Conservation (phyloP, 108 stramenopile species). For the Bacterosira constricta region DNA sequence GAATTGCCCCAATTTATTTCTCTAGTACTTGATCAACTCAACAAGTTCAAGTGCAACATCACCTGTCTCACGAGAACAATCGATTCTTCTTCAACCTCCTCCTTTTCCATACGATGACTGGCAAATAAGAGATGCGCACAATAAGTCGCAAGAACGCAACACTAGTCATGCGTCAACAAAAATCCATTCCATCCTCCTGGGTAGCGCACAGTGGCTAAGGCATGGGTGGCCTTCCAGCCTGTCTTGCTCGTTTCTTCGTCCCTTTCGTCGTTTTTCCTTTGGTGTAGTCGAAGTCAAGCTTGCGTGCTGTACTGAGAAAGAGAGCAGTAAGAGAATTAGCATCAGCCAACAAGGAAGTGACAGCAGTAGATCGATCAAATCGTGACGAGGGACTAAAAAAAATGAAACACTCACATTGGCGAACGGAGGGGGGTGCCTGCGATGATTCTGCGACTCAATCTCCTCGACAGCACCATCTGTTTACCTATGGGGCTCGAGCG, state of each 20-base stretch:
- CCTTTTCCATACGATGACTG: too few relatives aligned
- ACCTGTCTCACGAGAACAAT: too few relatives aligned
- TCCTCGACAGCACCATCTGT: not conserved
- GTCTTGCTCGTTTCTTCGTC: not conserved
- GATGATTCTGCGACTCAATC: not conserved
- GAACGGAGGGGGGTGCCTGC: constrained; percentile 1
- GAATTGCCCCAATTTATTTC: too few relatives aligned
- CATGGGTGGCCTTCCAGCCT: too few relatives aligned
- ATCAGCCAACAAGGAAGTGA: not conserved
- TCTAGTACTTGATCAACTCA: too few relatives aligned
- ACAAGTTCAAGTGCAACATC: too few relatives aligned
- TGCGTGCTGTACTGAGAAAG: not conserved
- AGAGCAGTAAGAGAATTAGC: not conserved
- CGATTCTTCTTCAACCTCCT: too few relatives aligned
- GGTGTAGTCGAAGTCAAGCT: constrained; percentile 13
- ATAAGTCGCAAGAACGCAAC: too few relatives aligned
- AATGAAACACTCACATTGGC: constrained; percentile 1
- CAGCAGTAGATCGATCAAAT: not conserved
- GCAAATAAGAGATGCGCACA: too few relatives aligned
- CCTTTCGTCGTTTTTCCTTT: not conserved
- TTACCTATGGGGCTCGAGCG: not conserved
- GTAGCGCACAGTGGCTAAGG: too few relatives aligned
- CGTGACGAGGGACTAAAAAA: not conserved
- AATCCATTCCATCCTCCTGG: too few relatives aligned
- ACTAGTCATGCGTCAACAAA: too few relatives aligned